A percentile compares a stretch with the other conserved stretches of the same genome.
Conservation (phyloP, 2,329 filamentous ascomycete genomes). For the Ophiostoma tasmaniense region DNA sequence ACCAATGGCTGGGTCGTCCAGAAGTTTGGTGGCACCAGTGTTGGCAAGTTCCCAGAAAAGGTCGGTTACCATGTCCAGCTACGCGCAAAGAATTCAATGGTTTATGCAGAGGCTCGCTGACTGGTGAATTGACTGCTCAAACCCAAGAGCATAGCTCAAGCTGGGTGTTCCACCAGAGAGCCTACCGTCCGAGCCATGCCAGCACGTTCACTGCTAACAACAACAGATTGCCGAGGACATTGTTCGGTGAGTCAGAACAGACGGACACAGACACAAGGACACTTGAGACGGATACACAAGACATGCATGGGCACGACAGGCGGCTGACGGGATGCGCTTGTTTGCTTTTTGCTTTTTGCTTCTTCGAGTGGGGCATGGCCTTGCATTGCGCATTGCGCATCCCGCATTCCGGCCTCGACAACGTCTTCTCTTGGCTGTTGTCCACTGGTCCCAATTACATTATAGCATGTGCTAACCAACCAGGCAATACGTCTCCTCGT, state of each 20-base stretch:
- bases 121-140: not conserved
- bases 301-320: not conserved
- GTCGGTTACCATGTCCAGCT: conserved; percentile 27
- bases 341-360: not conserved
- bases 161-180: conserved; percentile 26
- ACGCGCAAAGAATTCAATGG: not conserved
- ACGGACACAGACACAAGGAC: not conserved
- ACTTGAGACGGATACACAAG: not conserved
- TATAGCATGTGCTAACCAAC: not conserved
- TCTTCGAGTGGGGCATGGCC: not conserved
- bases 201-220: not conserved
- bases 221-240: conserved; percentile 23
- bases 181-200: not conserved
- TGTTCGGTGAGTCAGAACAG: conserved; percentile 19
- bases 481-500: conserved; percentile 22
- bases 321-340: not conserved
- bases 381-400: not conserved
- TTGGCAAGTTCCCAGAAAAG: conserved; percentile 49
- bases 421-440: not conserved
- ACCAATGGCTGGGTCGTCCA: conserved; percentile 44
- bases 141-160: not conserved
- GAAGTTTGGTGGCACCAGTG: conserved; percentile 53
- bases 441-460: not conserved
- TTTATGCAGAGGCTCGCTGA: not conserved
- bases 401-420: not conserved